Base-by-base conservation (phyloP, 306 rosid species). In the Bauhinia variegata region DNA sequence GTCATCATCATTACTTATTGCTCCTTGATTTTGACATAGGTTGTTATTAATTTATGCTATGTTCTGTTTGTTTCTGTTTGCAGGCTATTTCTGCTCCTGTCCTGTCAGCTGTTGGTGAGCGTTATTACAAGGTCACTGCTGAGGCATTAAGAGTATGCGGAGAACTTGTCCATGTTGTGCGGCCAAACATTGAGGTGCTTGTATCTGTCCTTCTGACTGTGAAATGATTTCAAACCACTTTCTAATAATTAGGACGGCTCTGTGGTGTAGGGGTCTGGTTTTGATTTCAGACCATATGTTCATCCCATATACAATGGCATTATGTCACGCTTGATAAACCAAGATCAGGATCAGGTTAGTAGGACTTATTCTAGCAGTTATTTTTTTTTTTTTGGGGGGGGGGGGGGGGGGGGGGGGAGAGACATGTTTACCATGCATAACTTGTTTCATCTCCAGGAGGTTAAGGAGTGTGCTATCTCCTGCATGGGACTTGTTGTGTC, bases 271-370 rank as follows among this genome's bases (percentile, higher is more conserved):
- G 96, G 75, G 38, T 67, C 70, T 39, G 76, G 83, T 68, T 95
- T 95, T 78, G 96, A 95, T 75, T 95, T 90, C 79, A 85, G 87
- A 69, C 89, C 95, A 19, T 90, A 80, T 65, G 95, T 95, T 67
- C 97, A 70, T 65, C 97, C 99, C 33, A 85, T 95, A 68, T 95
- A 86, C 73, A 80, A 82, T 59, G 96, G 88, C 75, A 95, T 95
- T 68, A 95, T 95, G 99, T 86, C 99, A 37, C 95, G 99, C 58
- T 78, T 95, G 90, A 88, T 91, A 72, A 95, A 95, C 85, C 99
- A 95, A 87, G 99, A 95, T 84, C 99, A 95, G 75, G 99, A 95
- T 87, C 99, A 95, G 96, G 99, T 95, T 65, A 58, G 95, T 73
- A 41, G 50, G 71, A 56, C 54, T 61, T 54, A 53, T 82, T 44